phyloP scores from a whole-genome alignment of 2,329 filamentous ascomycete genomes.

The Phialophora tarda region DNA sequence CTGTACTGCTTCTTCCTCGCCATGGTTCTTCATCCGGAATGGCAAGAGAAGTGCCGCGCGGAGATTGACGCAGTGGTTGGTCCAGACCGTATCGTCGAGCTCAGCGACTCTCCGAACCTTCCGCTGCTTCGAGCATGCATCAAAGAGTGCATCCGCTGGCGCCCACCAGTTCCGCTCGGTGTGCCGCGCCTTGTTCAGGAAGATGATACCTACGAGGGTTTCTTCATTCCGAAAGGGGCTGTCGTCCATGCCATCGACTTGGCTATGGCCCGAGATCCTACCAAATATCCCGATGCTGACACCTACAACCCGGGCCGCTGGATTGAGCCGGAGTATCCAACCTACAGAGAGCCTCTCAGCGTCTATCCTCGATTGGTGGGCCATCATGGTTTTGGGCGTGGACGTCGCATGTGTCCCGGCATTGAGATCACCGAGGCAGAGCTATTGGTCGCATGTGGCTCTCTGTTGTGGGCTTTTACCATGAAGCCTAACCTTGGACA shows the following conservation, averaged over 20 bases:
- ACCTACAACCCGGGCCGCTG: slow-evolving; percentile 8
- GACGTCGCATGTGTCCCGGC: slow-evolving; percentile 36
- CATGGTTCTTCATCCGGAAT: slow-evolving; percentile 57
- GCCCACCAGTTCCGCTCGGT: slow-evolving; percentile 56
- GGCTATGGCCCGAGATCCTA: neutral
- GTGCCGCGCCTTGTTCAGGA: slow-evolving; percentile 59
- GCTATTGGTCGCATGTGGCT: slow-evolving; percentile 39
- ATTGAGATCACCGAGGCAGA: slow-evolving; percentile 39
- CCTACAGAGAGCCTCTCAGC: slow-evolving; percentile 25
- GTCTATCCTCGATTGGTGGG: slow-evolving; percentile 33
- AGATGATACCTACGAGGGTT: slow-evolving; percentile 41
- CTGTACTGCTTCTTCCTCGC: slow-evolving; percentile 43
- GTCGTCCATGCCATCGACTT: slow-evolving; percentile 4
- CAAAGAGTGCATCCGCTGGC: slow-evolving; percentile 55
- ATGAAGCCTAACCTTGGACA: slow-evolving; percentile 36
- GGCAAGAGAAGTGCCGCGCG: slow-evolving; percentile 54
- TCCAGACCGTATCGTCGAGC: slow-evolving; percentile 49
- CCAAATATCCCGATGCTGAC: slow-evolving; percentile 1
- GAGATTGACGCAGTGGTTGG: slow-evolving; percentile 54
- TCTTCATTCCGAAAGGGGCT: slow-evolving; percentile 6
- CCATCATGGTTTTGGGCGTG: slow-evolving; percentile 34
- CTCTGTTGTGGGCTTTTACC: slow-evolving; percentile 39
- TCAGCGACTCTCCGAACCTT: slow-evolving; percentile 48
- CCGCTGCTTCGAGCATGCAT: slow-evolving; percentile 49
- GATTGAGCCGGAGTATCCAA: slow-evolving; percentile 40